phyloP scores from a whole-genome alignment of 371 early-diverging fungal genomes.

The Massospora cicadina region DNA sequence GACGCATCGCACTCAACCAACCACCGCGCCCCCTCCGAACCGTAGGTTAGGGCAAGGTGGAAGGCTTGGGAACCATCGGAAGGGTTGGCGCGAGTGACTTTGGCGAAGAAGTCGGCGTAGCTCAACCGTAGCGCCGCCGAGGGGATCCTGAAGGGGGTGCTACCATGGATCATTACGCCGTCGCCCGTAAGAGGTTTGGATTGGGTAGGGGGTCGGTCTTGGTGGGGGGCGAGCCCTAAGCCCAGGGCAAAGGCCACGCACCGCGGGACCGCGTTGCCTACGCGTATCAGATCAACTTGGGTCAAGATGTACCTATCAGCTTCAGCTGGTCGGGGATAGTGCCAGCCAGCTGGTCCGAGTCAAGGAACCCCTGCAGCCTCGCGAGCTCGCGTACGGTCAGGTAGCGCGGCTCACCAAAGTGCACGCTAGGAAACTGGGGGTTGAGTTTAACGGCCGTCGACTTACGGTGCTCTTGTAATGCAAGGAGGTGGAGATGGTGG shows the following conservation, averaged over 20 bases:
- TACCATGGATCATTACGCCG: not conserved
- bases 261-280: not conserved
- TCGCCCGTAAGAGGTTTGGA: not conserved
- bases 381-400: conserved; percentile 14
- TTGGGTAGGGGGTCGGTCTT: not conserved
- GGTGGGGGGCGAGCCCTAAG: not conserved
- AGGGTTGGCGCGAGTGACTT: not conserved
- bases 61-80: not conserved
- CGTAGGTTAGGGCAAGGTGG: not conserved
- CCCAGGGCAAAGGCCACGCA: not conserved
- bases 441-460: not conserved
- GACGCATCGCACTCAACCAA: not conserved
- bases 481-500: not conserved
- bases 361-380: conserved; percentile 15
- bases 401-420: conserved; percentile 12
- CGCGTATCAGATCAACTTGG: not conserved
- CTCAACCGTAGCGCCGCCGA: not conserved
- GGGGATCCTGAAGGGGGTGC: not conserved
- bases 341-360: conserved; percentile 12
- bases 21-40: not conserved
- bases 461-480: not conserved
- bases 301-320: conserved; percentile 11
- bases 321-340: conserved; percentile 9
- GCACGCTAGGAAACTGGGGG: conserved; percentile 9
- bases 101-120: not conserved